These are phyloP conservation scores for Rosa persica DNA, from an alignment of 306 rosid genomes.

Conservation along the genomic window DNA sequence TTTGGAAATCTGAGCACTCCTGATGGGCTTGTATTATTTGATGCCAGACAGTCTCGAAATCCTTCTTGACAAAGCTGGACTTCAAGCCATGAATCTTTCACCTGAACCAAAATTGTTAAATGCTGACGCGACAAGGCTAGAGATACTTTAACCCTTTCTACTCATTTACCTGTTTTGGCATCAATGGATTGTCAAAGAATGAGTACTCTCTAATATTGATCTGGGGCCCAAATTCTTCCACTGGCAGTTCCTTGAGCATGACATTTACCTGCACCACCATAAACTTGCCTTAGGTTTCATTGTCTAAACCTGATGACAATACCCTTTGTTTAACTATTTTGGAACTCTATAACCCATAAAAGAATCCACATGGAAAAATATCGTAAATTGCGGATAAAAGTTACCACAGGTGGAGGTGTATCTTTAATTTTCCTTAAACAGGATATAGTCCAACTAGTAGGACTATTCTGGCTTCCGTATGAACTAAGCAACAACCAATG, in stretches of 20 bases:
- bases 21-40: conserved; percentile 47
- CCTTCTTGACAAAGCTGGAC: conserved; percentile 87
- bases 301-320: not conserved
- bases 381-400: not conserved
- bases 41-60: conserved; percentile 46
- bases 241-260: conserved; percentile 72
- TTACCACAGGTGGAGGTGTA: not conserved
- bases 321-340: not conserved
- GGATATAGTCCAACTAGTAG: not conserved
- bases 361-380: not conserved
- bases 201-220: conserved; percentile 84
- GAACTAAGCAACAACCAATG: not conserved
- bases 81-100: conserved; percentile 82
- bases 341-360: not conserved
- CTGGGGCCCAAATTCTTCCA: conserved; percentile 78
- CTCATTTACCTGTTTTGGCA: conserved; percentile 61
- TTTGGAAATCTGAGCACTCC: conserved; percentile 79
- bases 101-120: conserved; percentile 47
- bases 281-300: conserved; percentile 27
- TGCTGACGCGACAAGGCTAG: conserved; percentile 5
- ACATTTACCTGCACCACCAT: conserved; percentile 56
- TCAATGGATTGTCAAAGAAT: conserved; percentile 76
- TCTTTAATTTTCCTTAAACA: not conserved
- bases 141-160: conserved; percentile 1
- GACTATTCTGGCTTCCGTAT: not conserved